phyloP scores from a whole-genome alignment of 2,329 filamentous ascomycete species.

The Zelopaecilomyces penicillatus region DNA sequence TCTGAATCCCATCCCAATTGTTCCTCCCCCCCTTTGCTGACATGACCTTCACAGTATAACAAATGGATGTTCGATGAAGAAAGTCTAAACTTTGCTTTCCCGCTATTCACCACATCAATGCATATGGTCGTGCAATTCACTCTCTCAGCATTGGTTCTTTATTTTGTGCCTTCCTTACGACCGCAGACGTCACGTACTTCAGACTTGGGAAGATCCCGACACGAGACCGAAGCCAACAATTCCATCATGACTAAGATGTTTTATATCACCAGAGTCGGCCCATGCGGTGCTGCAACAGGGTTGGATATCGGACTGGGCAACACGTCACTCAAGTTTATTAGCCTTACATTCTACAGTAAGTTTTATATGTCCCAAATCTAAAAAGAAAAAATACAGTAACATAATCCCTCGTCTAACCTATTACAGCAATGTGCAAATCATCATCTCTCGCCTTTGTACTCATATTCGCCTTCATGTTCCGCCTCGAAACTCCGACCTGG shows the following conservation, averaged over 20 bases:
- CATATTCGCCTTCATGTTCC: constrained; percentile 88
- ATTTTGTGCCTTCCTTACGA: constrained; percentile 72
- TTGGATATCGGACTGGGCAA: constrained; percentile 95
- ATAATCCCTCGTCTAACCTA: constrained; percentile 14
- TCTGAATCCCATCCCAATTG: not conserved
- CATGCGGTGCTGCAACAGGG: constrained; percentile 86
- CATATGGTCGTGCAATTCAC: constrained; percentile 95
- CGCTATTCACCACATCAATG: constrained; percentile 86
- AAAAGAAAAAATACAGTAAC: not conserved
- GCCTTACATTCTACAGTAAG: constrained; percentile 88
- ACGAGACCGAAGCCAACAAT: constrained; percentile 44
- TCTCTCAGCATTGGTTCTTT: constrained; percentile 69
- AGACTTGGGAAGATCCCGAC: constrained; percentile 41
- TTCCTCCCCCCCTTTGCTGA: constrained; percentile 8
- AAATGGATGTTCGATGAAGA: constrained; percentile 98
- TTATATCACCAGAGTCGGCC: constrained; percentile 84
- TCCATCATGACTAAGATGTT: constrained; percentile 81
- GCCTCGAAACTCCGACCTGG: constrained; percentile 79
- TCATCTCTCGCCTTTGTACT: constrained; percentile 92
- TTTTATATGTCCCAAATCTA: constrained; percentile 8
- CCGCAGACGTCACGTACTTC: constrained; percentile 47
- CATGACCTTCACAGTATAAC: constrained; percentile 62
- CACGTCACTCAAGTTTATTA: constrained; percentile 91
- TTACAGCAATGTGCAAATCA: constrained; percentile 89
- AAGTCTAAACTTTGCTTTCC: constrained; percentile 83